Evolutionary conservation across 2,329 filamentous ascomycete genomes (phyloP).

Genomic region (Alternaria brassicicola): DNA sequence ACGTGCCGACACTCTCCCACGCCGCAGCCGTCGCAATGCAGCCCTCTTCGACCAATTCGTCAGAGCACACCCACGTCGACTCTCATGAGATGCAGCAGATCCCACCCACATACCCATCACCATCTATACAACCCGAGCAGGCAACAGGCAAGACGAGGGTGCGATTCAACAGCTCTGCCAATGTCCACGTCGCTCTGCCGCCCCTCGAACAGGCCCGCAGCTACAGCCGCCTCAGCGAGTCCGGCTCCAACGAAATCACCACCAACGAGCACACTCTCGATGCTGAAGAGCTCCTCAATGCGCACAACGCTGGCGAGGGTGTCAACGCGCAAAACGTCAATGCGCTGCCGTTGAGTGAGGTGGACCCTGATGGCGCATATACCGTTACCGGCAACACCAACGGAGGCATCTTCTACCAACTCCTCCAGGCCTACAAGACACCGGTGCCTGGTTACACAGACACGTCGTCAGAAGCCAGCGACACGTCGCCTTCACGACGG

Average conservation of each 20-base stretch:
- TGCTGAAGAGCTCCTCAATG: slow-evolving; percentile 30
- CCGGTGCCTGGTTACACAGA: slow-evolving; percentile 23
- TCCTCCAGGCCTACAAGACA: slow-evolving; percentile 41
- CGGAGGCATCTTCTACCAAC: slow-evolving; percentile 42
- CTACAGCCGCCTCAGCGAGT: slow-evolving; percentile 22
- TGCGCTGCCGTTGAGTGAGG: slow-evolving; percentile 4
- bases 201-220: slow-evolving; percentile 11
- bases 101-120: slow-evolving; percentile 9
- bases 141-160: slow-evolving; percentile 25
- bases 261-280: slow-evolving; percentile 25
- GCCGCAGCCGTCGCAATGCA: slow-evolving; percentile 19
- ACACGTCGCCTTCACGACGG: slow-evolving; percentile 17
- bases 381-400: slow-evolving; percentile 35
- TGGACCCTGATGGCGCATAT: slow-evolving; percentile 28
- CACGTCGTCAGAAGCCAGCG: slow-evolving; percentile 23
- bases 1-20: background rate
- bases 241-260: slow-evolving; percentile 15
- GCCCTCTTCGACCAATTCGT: slow-evolving; percentile 20
- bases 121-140: slow-evolving; percentile 19
- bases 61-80: slow-evolving; percentile 17
- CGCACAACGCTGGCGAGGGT: slow-evolving; percentile 19
- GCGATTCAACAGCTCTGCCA: slow-evolving; percentile 38
- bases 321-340: slow-evolving; percentile 3
- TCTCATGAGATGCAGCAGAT: slow-evolving; percentile 15
- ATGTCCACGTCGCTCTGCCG: slow-evolving; percentile 26